Percentiles rank a stretch among this genome's conserved stretches.
Evolutionary conservation across 139 green algal genomes (phyloP).

Genomic region (Coelastrella sp.): DNA sequence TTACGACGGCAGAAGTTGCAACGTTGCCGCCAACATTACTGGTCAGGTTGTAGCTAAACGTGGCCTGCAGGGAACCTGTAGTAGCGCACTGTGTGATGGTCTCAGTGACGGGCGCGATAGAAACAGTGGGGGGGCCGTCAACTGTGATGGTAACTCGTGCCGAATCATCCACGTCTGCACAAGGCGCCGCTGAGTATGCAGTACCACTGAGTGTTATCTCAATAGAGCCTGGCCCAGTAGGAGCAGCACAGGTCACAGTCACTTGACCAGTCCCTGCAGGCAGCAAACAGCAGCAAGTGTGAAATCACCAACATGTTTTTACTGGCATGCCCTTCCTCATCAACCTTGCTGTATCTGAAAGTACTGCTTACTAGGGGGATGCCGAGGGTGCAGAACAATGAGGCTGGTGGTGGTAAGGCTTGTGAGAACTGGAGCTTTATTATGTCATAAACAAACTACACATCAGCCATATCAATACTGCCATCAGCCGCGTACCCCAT

Average conservation of each 20-base stretch:
- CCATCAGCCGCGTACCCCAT: too few relatives aligned
- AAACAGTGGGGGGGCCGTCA: not conserved
- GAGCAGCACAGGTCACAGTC: not conserved
- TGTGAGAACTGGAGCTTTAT: too few relatives aligned
- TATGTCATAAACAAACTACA: too few relatives aligned
- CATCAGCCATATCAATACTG: too few relatives aligned
- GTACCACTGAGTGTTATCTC: not conserved
- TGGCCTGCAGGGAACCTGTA: not conserved
- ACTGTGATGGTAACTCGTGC: not conserved
- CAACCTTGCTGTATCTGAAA: too few relatives aligned
- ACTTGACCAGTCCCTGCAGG: not conserved
- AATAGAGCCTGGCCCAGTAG: not conserved
- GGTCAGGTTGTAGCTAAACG: not conserved
- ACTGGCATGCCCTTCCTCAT: too few relatives aligned
- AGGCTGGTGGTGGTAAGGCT: too few relatives aligned
- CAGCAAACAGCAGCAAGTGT: not conserved
- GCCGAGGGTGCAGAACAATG: too few relatives aligned
- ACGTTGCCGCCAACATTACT: not conserved
- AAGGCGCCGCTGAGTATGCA: not conserved
- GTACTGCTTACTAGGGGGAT: too few relatives aligned
- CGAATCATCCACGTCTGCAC: not conserved
- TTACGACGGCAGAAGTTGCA: too few relatives aligned
- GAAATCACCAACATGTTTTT: too few relatives aligned
- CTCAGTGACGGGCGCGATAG: not conserved
- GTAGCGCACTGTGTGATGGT: not conserved